A percentile compares a stretch with the other conserved stretches of the same genome.
Conservation (phyloP, 768 basidiomycete species). For the Neoboletus subvelutipes region DNA sequence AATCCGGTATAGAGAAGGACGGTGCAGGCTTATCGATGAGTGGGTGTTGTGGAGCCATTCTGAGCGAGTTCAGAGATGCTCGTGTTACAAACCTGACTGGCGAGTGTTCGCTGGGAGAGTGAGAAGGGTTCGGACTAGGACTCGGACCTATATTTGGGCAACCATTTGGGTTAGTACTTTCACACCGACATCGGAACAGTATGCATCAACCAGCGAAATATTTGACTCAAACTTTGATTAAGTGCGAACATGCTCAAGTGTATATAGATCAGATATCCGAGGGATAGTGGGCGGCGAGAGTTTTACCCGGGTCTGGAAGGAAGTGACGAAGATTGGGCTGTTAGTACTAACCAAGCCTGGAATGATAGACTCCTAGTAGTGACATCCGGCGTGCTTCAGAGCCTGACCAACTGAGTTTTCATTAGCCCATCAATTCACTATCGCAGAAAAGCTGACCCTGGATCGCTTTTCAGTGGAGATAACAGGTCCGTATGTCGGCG, state of each 20-base stretch:
- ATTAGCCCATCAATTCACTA: neutral
- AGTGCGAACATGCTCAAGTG: neutral
- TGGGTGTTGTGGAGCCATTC: conserved; percentile 44
- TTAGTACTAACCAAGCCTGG: neutral
- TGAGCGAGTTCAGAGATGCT: neutral
- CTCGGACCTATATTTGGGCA: conserved; percentile 13
- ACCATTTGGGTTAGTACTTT: neutral
- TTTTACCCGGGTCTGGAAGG: neutral
- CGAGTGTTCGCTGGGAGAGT: neutral
- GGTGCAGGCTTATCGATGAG: conserved; percentile 70
- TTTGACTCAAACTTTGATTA: neutral
- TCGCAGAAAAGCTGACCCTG: neutral
- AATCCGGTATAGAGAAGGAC: conserved; percentile 59
- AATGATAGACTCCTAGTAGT: neutral
- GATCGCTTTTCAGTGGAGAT: too few relatives aligned
- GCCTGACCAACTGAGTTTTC: neutral
- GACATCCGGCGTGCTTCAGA: neutral
- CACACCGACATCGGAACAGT: conserved; percentile 1
- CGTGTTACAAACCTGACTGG: neutral
- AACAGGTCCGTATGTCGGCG: neutral
- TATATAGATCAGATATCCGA: conserved; percentile 9
- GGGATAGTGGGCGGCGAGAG: neutral
- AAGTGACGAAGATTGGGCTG: neutral
- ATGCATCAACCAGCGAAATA: neutral
- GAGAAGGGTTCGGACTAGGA: neutral